Evolutionary conservation across 805 yeast genomes (phyloP), one percentile per base, ranked within the genome.

Genomic region (Wickerhamomyces tratensis): DNA sequence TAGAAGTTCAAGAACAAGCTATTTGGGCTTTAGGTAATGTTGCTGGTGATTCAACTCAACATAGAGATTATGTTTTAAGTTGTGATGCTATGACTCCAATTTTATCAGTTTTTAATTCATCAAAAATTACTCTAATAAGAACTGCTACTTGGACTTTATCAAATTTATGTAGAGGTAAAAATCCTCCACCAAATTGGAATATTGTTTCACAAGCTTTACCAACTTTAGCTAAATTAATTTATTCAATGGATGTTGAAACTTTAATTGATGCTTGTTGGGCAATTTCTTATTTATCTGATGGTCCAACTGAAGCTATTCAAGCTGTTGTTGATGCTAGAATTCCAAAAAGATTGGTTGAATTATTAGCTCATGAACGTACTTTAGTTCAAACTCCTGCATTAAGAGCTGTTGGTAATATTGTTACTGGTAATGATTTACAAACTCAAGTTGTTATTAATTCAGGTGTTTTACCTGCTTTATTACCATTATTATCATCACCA

Each of bases 11-110:
- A 65, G 98, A 93, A 65, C 98, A 93, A 68, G 98, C 98, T 12
- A 91, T 93, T 53, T 93, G 98, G 98, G 98, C 98, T 29, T 71
- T 93, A 51, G 98, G 98, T 67, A 93, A 93, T 62, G 96, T 93
- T 62, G 98, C 98, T 27, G 98, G 98, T 64, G 98, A 93, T 62
- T 86, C 96, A 13, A 76, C 96, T 8, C 69, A 73, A 36, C 87
- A 79, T 71, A 81, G 98, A 68, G 98, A 93, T 67, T 82, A 74
- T 54, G 98, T 93, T 38, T 71, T 93, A 52, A 67, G 73, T 37
- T 82, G 87, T 54, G 81, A 83, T 49, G 97, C 97, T 25, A 84
- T 93, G 84, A 81, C 76, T 48, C 96, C 96, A 7, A 83, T 93
- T 44, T 72, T 93, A 55, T 69, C 77, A 9, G 68, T 93, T 47